Base-by-base conservation (phyloP, 805 yeast genomes). In the Candida wancherniae region DNA sequence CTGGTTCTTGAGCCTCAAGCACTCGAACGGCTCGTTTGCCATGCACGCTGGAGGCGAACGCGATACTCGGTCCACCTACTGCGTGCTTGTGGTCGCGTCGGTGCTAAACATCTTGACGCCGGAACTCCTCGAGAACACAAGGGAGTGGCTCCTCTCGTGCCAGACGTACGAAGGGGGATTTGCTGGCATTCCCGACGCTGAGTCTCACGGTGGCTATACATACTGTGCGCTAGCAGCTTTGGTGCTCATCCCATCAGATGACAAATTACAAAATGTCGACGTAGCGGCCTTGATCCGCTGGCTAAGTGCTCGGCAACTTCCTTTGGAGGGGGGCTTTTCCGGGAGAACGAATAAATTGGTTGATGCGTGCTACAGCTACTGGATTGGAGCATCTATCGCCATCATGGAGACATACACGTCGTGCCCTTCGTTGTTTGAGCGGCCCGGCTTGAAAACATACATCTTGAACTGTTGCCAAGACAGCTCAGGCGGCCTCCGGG, bases 171-270 rank as follows among this genome's bases (percentile, higher is more conserved):
- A 94, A 59, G 98, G 99, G 15, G 98, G 98, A 0, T 84, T 90
- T 58, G 86, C 88, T 1, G 95, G 94, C 1, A 66, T 68, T 13
- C 92, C 94, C 0, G 54, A 53, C 12, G 67, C 71, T 4, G 99
- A 92, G 56, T 97, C 97, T 0, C 99, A 92, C 53, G 98, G 97
- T 2, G 99, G 98, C 1, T 94, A 92, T 53, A 77, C 97, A 0
- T 92, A 75, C 55, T 92, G 99, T 62, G 94, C 90, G 0, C 63
- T 84, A 14, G 64, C 67, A 4, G 25, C 94, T 81, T 26, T 72
- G 76, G 29, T 60, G 75, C 36, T 71, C 68, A 39, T 66, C 68
- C 15, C 50, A 76, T n/a, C n/a, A n/a, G 17, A 19, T 9, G 27
- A 26, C 7, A 39, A 70, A 6, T 31, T 34, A 5, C 55, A 60